phyloP scores from a whole-genome alignment of 164 flowering plant species.

The Chimonanthus salicifolius region DNA sequence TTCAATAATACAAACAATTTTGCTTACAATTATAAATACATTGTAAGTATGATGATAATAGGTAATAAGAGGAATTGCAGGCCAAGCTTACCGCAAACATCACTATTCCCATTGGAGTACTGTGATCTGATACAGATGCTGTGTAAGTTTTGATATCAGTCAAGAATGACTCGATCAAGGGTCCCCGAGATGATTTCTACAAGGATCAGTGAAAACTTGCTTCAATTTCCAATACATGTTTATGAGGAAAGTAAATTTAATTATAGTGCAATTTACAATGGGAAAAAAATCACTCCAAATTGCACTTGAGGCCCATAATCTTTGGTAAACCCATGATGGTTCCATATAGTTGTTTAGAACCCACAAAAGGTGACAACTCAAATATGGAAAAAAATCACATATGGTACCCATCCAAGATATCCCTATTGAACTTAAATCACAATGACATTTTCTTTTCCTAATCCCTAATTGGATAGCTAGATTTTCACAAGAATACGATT shows the following conservation, averaged over 20 bases:
- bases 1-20: neutral
- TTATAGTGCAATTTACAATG: too few species aligned
- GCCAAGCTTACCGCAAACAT: constrained; percentile 51
- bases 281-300: too few species aligned
- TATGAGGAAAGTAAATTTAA: neutral
- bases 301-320: too few species aligned
- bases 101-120: constrained; percentile 49
- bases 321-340: too few species aligned
- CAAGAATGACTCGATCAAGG: constrained; percentile 40
- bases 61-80: neutral
- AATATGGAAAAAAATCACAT: too few species aligned
- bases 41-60: neutral
- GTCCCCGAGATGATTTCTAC: constrained; percentile 21
- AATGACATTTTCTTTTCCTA: too few species aligned
- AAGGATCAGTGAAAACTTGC: neutral
- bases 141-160: constrained; percentile 41
- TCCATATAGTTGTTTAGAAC: too few species aligned
- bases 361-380: too few species aligned
- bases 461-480: too few species aligned
- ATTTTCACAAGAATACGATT: too few species aligned
- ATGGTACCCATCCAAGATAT: too few species aligned
- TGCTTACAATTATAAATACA: neutral
- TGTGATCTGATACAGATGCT: constrained; percentile 37
- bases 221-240: constrained; percentile 1
- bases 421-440: too few species aligned